Evolutionary conservation across 176 grass and related monocot genomes (phyloP), one percentile per base, ranked within the genome.

Genomic region (Luzula sylvatica): DNA sequence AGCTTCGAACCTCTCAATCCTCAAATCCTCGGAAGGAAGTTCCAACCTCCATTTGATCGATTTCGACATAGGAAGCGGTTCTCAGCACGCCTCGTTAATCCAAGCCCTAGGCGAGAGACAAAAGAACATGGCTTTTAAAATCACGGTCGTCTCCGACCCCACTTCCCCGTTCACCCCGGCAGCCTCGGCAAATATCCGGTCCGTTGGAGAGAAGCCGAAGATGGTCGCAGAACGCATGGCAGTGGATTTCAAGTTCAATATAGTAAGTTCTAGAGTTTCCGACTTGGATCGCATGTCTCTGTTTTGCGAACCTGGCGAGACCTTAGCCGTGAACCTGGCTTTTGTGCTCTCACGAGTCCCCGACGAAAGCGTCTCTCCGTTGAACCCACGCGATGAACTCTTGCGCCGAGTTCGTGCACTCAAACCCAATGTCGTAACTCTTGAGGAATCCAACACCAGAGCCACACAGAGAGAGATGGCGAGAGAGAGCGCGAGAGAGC

Each of bases 281-380:
- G 75, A 98, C 47, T 54, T 96, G 23, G 80, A 96, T 2, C 58
- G 67, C 0, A 15, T 75, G 3, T 54, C 20, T 25, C 59, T 95
- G 27, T 46, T 83, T 18, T 84, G 79, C 62, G 76, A 81, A 42
- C 55, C 66, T 0, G 88, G 72, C 7, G 88, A 95, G 60, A 81
- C 73, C 19, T 46, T 95, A 57, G 83, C 70, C 0, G 88, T 95
- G 27, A 95, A 95, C 76, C 73, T 95, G 11, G 69, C 88, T 55
- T 95, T 88, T 50, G 76, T 65, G 9, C 66, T 95, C 35, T 87
- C 88, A 0, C 79, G 68, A 56, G 76, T 95, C 2, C 79, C 80
- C 1, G 88, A 95, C 52, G 88, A 95, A 66, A 95, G 83, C 56
- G 88, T 95, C 14, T 81, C 79, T n/a, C 88, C 88, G 48, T 68